Conservation (phyloP, 1,284 basidiomycete genomes). For the Ganoderma resinaceum region DNA sequence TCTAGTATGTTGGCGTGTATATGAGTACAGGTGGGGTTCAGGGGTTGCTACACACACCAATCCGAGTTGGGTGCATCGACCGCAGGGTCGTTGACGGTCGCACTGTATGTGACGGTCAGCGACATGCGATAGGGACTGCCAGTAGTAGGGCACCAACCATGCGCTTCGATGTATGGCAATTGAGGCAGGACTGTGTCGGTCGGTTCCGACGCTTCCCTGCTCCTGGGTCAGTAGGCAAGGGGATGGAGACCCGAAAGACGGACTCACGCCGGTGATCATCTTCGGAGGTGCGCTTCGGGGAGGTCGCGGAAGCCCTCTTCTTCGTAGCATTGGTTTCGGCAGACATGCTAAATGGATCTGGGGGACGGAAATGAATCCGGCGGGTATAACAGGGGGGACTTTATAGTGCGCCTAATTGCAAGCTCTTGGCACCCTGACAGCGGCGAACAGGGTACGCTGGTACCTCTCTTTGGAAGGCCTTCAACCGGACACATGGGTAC, state of each 20-base stretch:
- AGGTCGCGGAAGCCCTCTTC: slow-evolving; percentile 37
- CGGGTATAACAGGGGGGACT: slow-evolving; percentile 18
- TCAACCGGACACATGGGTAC: slow-evolving; percentile 24
- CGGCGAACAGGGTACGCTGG: slow-evolving; percentile 21
- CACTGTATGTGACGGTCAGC: slow-evolving; percentile 51
- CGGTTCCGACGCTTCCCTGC: slow-evolving; percentile 60
- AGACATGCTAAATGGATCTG: slow-evolving; percentile 35
- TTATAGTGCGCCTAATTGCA: slow-evolving; percentile 23
- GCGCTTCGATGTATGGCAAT: slow-evolving; percentile 80
- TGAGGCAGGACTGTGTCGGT: slow-evolving; percentile 70
- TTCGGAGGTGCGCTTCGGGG: slow-evolving; percentile 39
- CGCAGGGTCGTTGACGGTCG: slow-evolving; percentile 75
- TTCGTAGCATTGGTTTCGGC: slow-evolving; percentile 36
- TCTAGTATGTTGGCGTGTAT: slow-evolving; percentile 49
- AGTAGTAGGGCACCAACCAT: slow-evolving; percentile 59
- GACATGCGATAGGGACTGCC: slow-evolving; percentile 2
- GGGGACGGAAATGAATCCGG: slow-evolving; percentile 25
- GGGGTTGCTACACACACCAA: slow-evolving; percentile 51
- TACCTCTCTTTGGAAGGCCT: slow-evolving; percentile 23
- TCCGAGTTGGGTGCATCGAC: slow-evolving; percentile 76
- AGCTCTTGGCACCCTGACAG: slow-evolving; percentile 28
- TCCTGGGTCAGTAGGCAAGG: neutral
- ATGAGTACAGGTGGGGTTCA: neutral
- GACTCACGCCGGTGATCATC: slow-evolving; percentile 43
- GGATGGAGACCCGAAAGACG: neutral